Evolutionary conservation across 2,329 filamentous ascomycete species (phyloP).

Genomic region (Arthrobotrys megalospora): DNA sequence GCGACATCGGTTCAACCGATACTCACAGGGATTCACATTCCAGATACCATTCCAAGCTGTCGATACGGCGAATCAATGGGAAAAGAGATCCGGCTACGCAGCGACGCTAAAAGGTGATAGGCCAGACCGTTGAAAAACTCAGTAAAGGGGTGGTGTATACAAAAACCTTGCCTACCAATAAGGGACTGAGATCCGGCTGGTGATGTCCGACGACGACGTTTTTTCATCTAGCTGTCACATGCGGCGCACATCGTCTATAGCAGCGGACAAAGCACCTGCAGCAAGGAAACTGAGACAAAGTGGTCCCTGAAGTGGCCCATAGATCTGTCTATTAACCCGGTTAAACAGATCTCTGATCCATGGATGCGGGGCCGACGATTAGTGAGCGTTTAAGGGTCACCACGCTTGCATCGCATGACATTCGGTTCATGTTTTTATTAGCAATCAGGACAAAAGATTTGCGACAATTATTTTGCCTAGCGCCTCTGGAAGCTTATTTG

Average conservation of each 20-base stretch:
- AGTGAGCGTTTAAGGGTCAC: slow-evolving; percentile 12
- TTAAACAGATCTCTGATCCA: slow-evolving; percentile 11
- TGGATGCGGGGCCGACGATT: slow-evolving; percentile 21
- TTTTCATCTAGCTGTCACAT: slow-evolving; percentile 5
- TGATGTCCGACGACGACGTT: background rate
- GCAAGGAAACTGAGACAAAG: slow-evolving; percentile 17
- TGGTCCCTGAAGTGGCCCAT: background rate
- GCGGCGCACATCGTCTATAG: background rate
- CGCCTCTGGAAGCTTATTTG: background rate
- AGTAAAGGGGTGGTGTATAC: background rate
- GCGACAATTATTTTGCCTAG: background rate
- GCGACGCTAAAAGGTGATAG: background rate
- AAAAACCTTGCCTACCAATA: slow-evolving; percentile 19
- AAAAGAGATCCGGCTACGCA: background rate
- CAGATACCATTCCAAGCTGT: slow-evolving; percentile 3
- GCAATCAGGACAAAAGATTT: background rate
- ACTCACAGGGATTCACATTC: slow-evolving; percentile 27
- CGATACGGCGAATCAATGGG: background rate
- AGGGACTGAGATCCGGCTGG: background rate
- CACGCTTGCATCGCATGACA: slow-evolving; percentile 2
- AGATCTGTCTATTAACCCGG: background rate
- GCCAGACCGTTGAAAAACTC: background rate
- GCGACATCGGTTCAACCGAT: background rate
- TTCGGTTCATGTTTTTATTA: background rate
- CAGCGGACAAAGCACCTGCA: slow-evolving; percentile 31